Evolutionary conservation across 2,329 filamentous ascomycete species (phyloP), one percentile per base, ranked within the genome.

Genomic region (Fusarium floridanum): DNA sequence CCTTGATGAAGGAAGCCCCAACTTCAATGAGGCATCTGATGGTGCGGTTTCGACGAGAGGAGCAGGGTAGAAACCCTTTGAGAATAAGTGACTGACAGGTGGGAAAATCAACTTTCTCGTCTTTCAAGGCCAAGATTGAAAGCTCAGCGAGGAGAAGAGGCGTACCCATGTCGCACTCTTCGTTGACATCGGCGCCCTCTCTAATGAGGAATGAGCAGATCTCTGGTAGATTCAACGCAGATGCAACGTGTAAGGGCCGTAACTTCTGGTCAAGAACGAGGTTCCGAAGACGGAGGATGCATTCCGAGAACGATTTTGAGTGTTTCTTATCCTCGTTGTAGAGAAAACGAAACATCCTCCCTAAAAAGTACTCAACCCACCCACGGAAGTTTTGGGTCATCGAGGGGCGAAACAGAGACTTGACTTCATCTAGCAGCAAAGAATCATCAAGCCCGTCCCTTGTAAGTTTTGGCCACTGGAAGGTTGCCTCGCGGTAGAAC

Each of bases 181-280:
- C 0, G 2, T 65, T 57, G 16, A 29, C 34, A 4, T 8, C 20
- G 0, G 37, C 37, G 6, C 24, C 48, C 3, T 12, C 22, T 0
- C 27, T 0, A 0, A 68, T 39, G 4, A 75, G 50, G 4, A 50
- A 68, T 0, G 3, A 2, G 24, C 69, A 75, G 9, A 75, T 56
- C 14, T 75, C 69, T 0, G 53, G 61, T 0, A 73, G 11, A 37
- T 60, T 64, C 34, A 75, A 43, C 3, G 64, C 59, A 14, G 73
- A 11, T 22, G 70, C 72, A 48, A 75, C 61, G 4, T 75, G 70
- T 0, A 75, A 11, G 12, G 73, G 67, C 2, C 29, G 6, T 6
- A 32, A 12, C 9, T 34, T 34, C 29, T 55, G 50, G 17, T 50
- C 45, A 34, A 22, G 17, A n/a, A 11, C n/a, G n/a, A 34, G 2